Evolutionary conservation across 192 early-diverging fungal species (phyloP), one percentile per base, ranked within the genome.

Genomic region (Obelidium mucronatum): DNA sequence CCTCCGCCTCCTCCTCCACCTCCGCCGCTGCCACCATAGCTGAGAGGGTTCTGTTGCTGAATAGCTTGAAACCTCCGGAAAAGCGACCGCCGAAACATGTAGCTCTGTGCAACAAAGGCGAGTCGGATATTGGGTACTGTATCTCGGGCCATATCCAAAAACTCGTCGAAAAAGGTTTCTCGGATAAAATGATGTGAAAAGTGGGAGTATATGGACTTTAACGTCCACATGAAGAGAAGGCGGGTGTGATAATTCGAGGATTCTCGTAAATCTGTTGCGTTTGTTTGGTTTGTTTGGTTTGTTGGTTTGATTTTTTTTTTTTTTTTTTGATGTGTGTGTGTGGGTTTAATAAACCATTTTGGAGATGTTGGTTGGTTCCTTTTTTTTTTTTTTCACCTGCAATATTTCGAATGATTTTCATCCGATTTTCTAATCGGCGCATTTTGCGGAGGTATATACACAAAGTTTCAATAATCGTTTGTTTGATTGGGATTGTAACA

Each of bases 41-140:
- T 8, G 5, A 8, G 6, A 31, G 26, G 22, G 31, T 26, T n/a
- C 53, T 31, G 53, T 28, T 54, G 53, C 53, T 58, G 69, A 33
- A 31, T 19, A 24, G n/a, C 36, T 13, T 59, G 54, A 36, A 58
- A 55, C 30, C 54, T 54, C 8, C 73, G 63, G 11, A 72, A 8
- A 54, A 85, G 70, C n/a, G 55, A 66, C 30, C 75, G 52, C 30
- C 81, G 74, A 28, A 86, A 62, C 36, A 61, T 51, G 31, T 77
- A 78, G 2, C 81, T 58, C 4, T 84, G 63, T 15, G 63, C 35
- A 3, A 78, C 73, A 44, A 84, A 65, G 28, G 69, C 40, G 35
- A 85, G 42, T 2, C 83, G 72, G 31, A 87, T 61, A 70, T 87
- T 87, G 34, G 82, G 54, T n/a, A 87, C 81, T 3, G 78, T 73